Evolutionary conservation across 2,329 filamentous ascomycete species (phyloP).

Genomic region (Tolypocladium album): DNA sequence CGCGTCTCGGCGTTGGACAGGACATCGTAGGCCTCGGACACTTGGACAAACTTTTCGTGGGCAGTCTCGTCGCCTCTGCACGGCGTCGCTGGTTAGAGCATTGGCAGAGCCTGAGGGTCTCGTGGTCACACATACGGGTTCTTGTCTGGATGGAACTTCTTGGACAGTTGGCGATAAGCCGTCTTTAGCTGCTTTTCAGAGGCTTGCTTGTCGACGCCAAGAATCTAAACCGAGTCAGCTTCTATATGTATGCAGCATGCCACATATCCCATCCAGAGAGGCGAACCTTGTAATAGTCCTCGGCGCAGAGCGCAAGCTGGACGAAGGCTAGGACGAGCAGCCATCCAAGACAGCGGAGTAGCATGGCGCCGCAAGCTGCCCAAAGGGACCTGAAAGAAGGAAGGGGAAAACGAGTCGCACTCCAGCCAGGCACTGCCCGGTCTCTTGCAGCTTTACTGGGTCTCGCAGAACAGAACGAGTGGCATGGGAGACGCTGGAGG

Average conservation of each 20-base stretch:
- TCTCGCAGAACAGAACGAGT: background rate
- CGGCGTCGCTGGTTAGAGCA: background rate
- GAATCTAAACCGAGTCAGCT: slow-evolving; percentile 39
- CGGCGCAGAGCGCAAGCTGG: slow-evolving; percentile 44
- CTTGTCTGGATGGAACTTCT: slow-evolving; percentile 96
- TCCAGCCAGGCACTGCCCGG: background rate
- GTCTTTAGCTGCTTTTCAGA: slow-evolving; percentile 85
- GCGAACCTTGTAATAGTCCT: slow-evolving; percentile 72
- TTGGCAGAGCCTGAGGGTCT: background rate
- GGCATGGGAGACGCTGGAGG: slow-evolving; percentile 1
- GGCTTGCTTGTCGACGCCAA: slow-evolving; percentile 70
- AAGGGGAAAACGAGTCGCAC: background rate
- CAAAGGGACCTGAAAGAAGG: slow-evolving; percentile 5
- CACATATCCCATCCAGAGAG: background rate
- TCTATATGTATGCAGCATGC: no score
- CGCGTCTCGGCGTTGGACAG: slow-evolving; percentile 71
- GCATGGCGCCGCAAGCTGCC: slow-evolving; percentile 29
- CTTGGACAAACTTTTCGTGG: slow-evolving; percentile 83
- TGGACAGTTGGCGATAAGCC: slow-evolving; percentile 83
- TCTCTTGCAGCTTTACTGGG: background rate
- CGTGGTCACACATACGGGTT: slow-evolving; percentile 61
- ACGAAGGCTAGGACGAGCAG: slow-evolving; percentile 40
- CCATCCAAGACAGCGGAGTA: slow-evolving; percentile 38
- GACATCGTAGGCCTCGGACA: slow-evolving; percentile 91
- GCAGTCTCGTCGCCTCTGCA: slow-evolving; percentile 65